phyloP scores from a whole-genome alignment of 2,329 filamentous ascomycete species.

The Nannizzia gypsea region DNA sequence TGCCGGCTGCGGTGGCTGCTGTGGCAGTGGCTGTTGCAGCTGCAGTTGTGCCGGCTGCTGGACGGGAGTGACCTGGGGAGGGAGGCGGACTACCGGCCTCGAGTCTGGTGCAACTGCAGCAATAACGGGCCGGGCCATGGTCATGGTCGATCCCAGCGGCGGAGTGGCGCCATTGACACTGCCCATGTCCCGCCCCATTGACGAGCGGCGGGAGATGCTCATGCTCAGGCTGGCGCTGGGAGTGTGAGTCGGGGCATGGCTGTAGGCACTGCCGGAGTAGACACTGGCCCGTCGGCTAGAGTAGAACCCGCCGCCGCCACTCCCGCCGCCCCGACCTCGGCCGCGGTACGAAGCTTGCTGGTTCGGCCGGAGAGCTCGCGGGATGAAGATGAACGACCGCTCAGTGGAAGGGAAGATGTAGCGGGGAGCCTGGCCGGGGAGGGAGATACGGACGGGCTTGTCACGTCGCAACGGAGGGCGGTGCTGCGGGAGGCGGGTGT shows the following conservation, averaged over 20 bases:
- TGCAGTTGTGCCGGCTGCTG: neutral
- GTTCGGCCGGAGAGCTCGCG: conserved; percentile 81
- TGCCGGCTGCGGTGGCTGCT: neutral
- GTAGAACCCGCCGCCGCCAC: conserved; percentile 44
- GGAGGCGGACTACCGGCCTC: conserved; percentile 71
- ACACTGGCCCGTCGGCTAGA: conserved; percentile 63
- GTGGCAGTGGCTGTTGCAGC: neutral
- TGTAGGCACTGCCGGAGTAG: conserved; percentile 66
- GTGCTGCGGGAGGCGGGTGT: conserved; percentile 89
- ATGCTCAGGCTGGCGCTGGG: conserved; percentile 49
- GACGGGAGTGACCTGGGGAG: conserved; percentile 37
- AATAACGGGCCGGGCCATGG: neutral
- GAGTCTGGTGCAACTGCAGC: conserved; percentile 14
- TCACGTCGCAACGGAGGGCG: conserved; percentile 86
- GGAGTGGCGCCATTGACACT: conserved; percentile 66
- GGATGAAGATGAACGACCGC: conserved; percentile 96
- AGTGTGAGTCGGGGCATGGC: conserved; percentile 30
- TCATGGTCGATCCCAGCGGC: conserved; percentile 62
- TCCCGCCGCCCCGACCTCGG: conserved; percentile 50
- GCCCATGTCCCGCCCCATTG: conserved; percentile 55
- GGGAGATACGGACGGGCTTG: conserved; percentile 87
- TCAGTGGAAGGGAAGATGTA: conserved; percentile 88
- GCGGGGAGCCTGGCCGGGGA: conserved; percentile 65
- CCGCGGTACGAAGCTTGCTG: conserved; percentile 61
- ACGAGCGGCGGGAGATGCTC: conserved; percentile 79